phyloP scores from a whole-genome alignment of 495 filamentous ascomycete genomes.

The Hypomontagnella submonticulosa region DNA sequence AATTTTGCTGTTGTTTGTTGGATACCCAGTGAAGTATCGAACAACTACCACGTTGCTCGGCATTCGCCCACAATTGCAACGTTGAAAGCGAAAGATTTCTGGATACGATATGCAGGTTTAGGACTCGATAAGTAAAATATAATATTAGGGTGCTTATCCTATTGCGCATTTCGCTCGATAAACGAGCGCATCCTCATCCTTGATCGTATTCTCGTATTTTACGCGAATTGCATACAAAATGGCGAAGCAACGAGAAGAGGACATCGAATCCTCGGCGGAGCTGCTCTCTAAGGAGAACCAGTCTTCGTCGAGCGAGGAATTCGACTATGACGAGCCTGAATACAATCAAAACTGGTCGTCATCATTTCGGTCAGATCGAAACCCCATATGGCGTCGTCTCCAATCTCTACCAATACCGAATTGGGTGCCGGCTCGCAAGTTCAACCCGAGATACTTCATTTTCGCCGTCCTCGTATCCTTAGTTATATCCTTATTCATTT shows the following conservation, averaged over 20 bases:
- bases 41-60: background rate
- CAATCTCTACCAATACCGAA: constrained; percentile 35
- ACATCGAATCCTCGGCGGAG: constrained; percentile 44
- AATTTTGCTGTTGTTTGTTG: background rate
- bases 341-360: constrained; percentile 30
- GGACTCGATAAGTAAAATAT: background rate
- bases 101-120: too few relatives aligned
- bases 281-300: constrained; percentile 35
- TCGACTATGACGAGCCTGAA: constrained; percentile 39
- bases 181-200: constrained; percentile 10
- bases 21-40: background rate
- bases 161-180: constrained; percentile 8
- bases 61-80: background rate
- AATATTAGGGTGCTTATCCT: constrained; percentile 4
- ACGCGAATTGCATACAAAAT: constrained; percentile 9
- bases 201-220: constrained; percentile 6
- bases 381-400: constrained; percentile 39
- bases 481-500: constrained; percentile 37
- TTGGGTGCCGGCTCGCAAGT: constrained; percentile 43
- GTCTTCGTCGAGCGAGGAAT: constrained; percentile 40
- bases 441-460: constrained; percentile 39
- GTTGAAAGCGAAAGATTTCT: background rate
- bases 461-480: constrained; percentile 35
- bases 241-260: constrained; percentile 41
- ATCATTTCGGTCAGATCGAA: constrained; percentile 11